A percentile compares a stretch with the other conserved stretches of the same genome.
These are phyloP conservation scores for Bidens hawaiensis DNA, from an alignment of 140 eudicot genomes.

Conservation along the genomic window DNA sequence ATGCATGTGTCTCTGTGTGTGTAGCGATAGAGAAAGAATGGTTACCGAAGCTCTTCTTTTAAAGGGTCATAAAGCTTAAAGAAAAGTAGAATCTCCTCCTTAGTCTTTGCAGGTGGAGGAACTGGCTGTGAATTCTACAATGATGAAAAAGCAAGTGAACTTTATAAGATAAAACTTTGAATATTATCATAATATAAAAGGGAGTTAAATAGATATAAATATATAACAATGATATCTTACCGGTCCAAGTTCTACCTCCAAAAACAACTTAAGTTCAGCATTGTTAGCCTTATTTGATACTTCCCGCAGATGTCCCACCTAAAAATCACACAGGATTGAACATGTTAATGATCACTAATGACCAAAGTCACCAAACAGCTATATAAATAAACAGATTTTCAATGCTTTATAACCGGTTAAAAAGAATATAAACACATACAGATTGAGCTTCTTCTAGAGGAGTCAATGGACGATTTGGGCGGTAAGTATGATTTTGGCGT, in stretches of 20 bases:
- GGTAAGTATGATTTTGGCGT: constrained; percentile 81
- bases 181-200: not conserved
- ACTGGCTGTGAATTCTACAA: constrained; percentile 61
- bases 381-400: not conserved
- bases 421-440: constrained; percentile 35
- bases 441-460: constrained; percentile 77
- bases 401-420: constrained; percentile 6
- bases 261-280: constrained; percentile 75
- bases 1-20: too few species aligned
- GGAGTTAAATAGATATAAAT: not conserved
- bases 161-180: not conserved
- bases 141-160: constrained; percentile 7
- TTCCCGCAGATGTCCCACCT: constrained; percentile 85
- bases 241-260: constrained; percentile 75
- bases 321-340: constrained; percentile 1
- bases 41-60: constrained; percentile 78
- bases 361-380: not conserved
- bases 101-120: constrained; percentile 57
- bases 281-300: constrained; percentile 61
- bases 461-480: constrained; percentile 87
- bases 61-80: constrained; percentile 78
- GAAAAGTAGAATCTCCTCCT: constrained; percentile 72
- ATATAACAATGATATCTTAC: constrained; percentile 23
- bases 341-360: constrained; percentile 19
- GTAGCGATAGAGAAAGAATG: constrained; percentile 2